Percentiles rank a stretch among this genome's conserved stretches.
Conservation (phyloP, 1,284 basidiomycete species). For the Ganoderma lingzhi region DNA sequence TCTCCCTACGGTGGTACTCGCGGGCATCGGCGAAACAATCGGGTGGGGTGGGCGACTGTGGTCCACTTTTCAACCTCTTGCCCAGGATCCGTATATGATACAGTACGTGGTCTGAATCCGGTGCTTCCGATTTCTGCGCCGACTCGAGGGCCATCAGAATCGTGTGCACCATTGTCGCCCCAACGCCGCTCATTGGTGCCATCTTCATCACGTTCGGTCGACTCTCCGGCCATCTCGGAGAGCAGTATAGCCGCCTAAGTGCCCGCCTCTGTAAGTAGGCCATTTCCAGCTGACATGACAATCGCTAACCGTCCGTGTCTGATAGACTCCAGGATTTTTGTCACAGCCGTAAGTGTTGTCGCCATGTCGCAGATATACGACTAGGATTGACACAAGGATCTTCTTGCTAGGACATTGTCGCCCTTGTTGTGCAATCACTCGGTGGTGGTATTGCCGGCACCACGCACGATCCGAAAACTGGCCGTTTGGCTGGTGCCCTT, state of each 20-base stretch:
- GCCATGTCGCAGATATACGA: not conserved
- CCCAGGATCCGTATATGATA: conserved; percentile 38
- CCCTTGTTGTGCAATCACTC: conserved; percentile 51
- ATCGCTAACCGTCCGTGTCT: conserved; percentile 3
- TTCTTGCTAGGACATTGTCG: conserved; percentile 44
- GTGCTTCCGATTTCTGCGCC: conserved; percentile 37
- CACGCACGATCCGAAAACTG: conserved; percentile 13
- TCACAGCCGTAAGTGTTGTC: conserved; percentile 36
- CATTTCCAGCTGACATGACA: not conserved
- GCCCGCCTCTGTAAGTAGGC: conserved; percentile 47
- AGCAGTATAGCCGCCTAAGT: conserved; percentile 41
- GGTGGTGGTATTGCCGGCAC: conserved; percentile 48
- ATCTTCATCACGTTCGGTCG: conserved; percentile 57
- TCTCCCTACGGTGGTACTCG: conserved; percentile 57
- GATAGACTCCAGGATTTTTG: conserved; percentile 49
- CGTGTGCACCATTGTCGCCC: conserved; percentile 49
- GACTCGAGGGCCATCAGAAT: conserved; percentile 40
- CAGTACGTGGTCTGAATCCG: conserved; percentile 45
- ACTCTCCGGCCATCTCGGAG: conserved; percentile 49
- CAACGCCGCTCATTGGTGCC: conserved; percentile 56
- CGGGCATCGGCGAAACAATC: conserved; percentile 59
- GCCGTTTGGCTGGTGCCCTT: conserved; percentile 14
- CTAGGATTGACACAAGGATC: not conserved
- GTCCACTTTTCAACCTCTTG: conserved; percentile 37
- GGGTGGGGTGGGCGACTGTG: conserved; percentile 54